Evolutionary conservation across 768 basidiomycete genomes (phyloP).

Genomic region (Baorangia bicolor): DNA sequence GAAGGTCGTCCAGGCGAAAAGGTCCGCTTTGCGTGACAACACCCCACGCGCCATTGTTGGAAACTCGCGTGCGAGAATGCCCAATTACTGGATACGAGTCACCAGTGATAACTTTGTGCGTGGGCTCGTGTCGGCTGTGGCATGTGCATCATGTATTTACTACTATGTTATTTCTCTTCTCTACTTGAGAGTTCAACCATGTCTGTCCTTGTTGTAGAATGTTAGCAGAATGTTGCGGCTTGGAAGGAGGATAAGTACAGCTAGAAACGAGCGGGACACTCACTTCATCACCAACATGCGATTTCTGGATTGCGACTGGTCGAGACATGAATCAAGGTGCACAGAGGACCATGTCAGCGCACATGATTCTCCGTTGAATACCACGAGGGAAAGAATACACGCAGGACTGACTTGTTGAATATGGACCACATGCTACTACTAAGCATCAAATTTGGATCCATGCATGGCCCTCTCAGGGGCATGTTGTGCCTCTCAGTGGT

Average conservation of each 20-base stretch:
- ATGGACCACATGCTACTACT: background rate
- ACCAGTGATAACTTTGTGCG: background rate
- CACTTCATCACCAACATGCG: no score
- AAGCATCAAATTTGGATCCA: background rate
- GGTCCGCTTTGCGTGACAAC: constrained; percentile 63
- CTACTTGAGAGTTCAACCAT: background rate
- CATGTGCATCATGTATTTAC: background rate
- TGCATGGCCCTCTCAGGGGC: background rate
- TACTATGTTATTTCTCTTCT: background rate
- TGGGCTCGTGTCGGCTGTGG: background rate
- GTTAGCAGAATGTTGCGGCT: background rate
- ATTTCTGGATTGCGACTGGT: no score
- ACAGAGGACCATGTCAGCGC: no score
- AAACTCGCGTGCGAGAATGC: background rate
- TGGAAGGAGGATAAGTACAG: background rate
- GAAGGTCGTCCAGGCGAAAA: constrained; percentile 89
- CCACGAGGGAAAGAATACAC: no score
- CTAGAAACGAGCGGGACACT: background rate
- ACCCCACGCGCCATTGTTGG: background rate
- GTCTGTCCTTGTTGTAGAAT: constrained; percentile 4
- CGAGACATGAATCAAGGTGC: no score
- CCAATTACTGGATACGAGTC: background rate
- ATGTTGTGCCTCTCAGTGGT: background rate
- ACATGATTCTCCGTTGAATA: no score
- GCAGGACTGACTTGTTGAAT: background rate